Evolutionary conservation across 371 early-diverging fungal species (phyloP).

Genomic region (Funneliformis caledonium): DNA sequence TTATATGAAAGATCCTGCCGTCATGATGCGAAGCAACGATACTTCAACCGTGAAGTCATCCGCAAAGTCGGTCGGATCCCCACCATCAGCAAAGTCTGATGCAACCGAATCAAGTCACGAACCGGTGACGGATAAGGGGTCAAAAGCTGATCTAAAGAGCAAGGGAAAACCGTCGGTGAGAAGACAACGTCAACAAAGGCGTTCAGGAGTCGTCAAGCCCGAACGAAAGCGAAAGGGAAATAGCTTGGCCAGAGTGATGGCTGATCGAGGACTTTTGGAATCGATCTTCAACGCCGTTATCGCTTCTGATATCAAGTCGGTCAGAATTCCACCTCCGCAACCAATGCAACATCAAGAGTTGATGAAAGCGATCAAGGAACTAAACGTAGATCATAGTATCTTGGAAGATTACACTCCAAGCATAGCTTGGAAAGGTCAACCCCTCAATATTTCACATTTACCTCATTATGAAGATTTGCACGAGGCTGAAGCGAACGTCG

Average conservation of each 20-base stretch:
- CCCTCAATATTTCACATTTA: slow-evolving; percentile 19
- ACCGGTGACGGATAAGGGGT: neutral
- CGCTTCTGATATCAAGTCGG: slow-evolving; percentile 19
- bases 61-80: neutral
- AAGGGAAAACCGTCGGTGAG: neutral
- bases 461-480: slow-evolving; percentile 34
- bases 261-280: slow-evolving; percentile 37
- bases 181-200: neutral
- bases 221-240: slow-evolving; percentile 37
- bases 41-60: neutral
- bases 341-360: slow-evolving; percentile 19
- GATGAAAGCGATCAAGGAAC: neutral
- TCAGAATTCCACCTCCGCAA: slow-evolving; percentile 16
- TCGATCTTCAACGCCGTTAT: neutral
- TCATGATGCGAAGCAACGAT: neutral
- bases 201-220: neutral
- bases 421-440: slow-evolving; percentile 32
- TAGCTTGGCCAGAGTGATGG: slow-evolving; percentile 35
- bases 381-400: neutral
- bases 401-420: neutral
- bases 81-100: too few relatives aligned
- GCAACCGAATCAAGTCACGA: neutral
- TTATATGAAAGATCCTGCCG: neutral
- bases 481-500: slow-evolving; percentile 35
- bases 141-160: neutral